Evolutionary conservation across 2,329 filamentous ascomycete species (phyloP).

Genomic region (Phaeomoniella chlamydospora): DNA sequence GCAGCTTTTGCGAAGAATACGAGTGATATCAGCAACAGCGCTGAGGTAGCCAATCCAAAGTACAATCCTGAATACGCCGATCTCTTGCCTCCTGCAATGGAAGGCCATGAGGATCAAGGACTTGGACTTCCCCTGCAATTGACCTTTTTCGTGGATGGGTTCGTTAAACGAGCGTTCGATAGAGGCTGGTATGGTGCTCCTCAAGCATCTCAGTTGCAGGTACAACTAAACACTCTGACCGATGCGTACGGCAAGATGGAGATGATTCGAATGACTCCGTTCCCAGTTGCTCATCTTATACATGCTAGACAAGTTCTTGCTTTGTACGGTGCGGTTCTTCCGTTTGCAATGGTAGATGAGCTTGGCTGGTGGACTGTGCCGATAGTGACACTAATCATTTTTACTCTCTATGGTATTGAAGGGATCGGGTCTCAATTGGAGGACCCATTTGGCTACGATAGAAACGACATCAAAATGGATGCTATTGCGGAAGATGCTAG

Average conservation of each 20-base stretch:
- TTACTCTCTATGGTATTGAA: conserved; percentile 51
- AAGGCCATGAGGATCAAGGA: conserved; percentile 43
- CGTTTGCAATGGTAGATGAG: conserved; percentile 48
- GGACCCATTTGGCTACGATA: conserved; percentile 52
- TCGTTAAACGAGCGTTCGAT: conserved; percentile 41
- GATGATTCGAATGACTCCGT: conserved; percentile 48
- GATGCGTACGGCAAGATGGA: conserved; percentile 50
- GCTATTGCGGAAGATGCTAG: conserved; percentile 47
- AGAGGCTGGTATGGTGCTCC: conserved; percentile 46
- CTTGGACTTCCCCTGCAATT: conserved; percentile 46
- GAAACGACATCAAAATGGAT: conserved; percentile 55
- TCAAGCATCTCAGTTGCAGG: conserved; percentile 41
- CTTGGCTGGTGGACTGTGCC: conserved; percentile 49
- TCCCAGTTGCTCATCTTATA: conserved; percentile 51
- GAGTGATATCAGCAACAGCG: conserved; percentile 16
- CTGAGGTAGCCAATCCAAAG: conserved; percentile 9
- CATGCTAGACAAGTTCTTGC: conserved; percentile 51
- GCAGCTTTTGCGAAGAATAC: conserved; percentile 21
- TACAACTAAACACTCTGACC: conserved; percentile 40
- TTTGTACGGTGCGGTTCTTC: conserved; percentile 44
- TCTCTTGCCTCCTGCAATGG: conserved; percentile 33
- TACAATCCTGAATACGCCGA: conserved; percentile 34
- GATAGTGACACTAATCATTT: conserved; percentile 44
- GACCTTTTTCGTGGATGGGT: conserved; percentile 43
- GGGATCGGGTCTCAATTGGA: conserved; percentile 50